A percentile compares a stretch with the other conserved stretches of the same genome.
phyloP scores from a whole-genome alignment of 192 early-diverging fungal genomes.

The Glomus cerebriforme region DNA sequence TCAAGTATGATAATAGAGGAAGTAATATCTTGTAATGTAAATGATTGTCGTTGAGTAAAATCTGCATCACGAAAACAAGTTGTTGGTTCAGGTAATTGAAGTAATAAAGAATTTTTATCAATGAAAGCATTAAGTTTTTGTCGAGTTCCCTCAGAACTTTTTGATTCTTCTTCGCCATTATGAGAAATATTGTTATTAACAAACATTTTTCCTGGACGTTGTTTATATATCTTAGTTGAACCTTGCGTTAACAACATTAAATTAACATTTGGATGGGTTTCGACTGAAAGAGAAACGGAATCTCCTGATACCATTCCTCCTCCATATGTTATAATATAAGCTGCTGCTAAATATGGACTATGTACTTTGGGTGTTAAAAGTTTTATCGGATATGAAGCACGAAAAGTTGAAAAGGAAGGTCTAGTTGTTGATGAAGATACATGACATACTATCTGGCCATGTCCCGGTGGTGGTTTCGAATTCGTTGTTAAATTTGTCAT shows the following conservation, averaged over 20 bases:
- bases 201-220: slow-evolving; percentile 36
- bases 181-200: neutral
- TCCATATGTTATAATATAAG: slow-evolving; percentile 74
- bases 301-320: slow-evolving; percentile 74
- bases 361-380: slow-evolving; percentile 52
- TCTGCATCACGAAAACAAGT: slow-evolving; percentile 68
- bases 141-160: neutral
- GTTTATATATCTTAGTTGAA: slow-evolving; percentile 77
- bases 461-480: slow-evolving; percentile 2
- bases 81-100: slow-evolving; percentile 77
- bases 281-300: slow-evolving; percentile 52
- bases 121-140: slow-evolving; percentile 57
- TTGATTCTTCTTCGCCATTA: neutral
- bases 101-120: slow-evolving; percentile 45
- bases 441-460: slow-evolving; percentile 5
- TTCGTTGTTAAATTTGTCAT: neutral
- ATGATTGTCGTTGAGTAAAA: slow-evolving; percentile 65
- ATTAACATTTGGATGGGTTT: slow-evolving; percentile 45
- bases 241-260: slow-evolving; percentile 77
- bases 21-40: slow-evolving; percentile 40
- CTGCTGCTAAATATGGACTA: slow-evolving; percentile 43
- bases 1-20: slow-evolving; percentile 74
- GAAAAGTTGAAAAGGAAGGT: slow-evolving; percentile 36
- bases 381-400: slow-evolving; percentile 58
- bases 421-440: slow-evolving; percentile 29